Conservation (phyloP, 441 rosid species). For the Cnidoscolus chayamansa region DNA sequence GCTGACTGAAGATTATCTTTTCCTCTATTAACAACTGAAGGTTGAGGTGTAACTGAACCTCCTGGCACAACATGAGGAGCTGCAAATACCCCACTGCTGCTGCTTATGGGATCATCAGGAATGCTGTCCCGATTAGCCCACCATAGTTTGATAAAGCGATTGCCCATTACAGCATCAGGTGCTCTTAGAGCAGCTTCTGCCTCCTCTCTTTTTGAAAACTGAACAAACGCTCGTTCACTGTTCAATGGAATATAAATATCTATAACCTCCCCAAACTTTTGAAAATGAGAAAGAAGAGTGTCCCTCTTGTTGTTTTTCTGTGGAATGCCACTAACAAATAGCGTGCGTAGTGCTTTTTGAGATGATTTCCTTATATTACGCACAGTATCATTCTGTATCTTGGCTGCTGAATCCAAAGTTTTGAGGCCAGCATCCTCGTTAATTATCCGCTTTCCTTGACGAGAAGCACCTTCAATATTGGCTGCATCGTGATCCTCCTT, state of each 20-base stretch:
- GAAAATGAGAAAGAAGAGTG: constrained; percentile 86
- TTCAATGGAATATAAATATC: constrained; percentile 84
- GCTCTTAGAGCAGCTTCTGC: constrained; percentile 96
- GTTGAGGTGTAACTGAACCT: constrained; percentile 40
- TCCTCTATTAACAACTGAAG: constrained; percentile 40
- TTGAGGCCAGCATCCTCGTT: constrained; percentile 46
- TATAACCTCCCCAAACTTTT: constrained; percentile 83
- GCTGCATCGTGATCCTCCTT: constrained; percentile 46
- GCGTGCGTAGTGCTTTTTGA: constrained; percentile 82
- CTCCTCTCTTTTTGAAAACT: constrained; percentile 90
- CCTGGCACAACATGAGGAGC: constrained; percentile 42
- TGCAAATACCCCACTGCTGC: constrained; percentile 37
- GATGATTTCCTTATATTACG: constrained; percentile 53
- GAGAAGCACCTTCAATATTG: constrained; percentile 35
- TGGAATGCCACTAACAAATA: constrained; percentile 88
- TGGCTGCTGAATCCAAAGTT: constrained; percentile 42
- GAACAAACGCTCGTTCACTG: constrained; percentile 89
- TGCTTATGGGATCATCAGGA: constrained; percentile 52
- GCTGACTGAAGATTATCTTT: constrained; percentile 49
- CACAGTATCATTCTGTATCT: constrained; percentile 39
- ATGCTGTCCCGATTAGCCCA: constrained; percentile 99
- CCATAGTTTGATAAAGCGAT: constrained; percentile 96
- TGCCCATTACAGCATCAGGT: constrained; percentile 99
- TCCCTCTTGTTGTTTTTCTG: constrained; percentile 69
- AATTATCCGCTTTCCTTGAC: constrained; percentile 48